Conservation (phyloP, 2,329 filamentous ascomycete genomes). For the Xylaria sp. region DNA sequence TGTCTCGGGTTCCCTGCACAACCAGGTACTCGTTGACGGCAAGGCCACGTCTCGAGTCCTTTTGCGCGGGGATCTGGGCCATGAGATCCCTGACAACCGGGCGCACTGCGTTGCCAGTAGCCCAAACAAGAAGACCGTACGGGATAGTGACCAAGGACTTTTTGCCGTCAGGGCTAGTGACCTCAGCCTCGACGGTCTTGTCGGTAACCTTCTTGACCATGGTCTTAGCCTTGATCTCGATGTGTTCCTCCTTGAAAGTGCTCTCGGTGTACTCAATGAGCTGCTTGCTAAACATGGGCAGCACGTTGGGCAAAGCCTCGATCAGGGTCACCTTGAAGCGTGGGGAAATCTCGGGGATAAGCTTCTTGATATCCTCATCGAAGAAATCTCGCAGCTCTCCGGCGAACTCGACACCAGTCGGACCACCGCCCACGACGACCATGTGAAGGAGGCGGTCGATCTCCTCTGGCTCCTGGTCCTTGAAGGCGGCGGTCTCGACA, state of each 20-base stretch:
- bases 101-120: slow-evolving; percentile 92
- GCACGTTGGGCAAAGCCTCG: slow-evolving; percentile 92
- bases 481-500: slow-evolving; percentile 97
- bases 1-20: slow-evolving; percentile 93
- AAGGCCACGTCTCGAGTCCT: slow-evolving; percentile 90
- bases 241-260: slow-evolving; percentile 98
- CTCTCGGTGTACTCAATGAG: slow-evolving; percentile 99
- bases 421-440: slow-evolving; percentile 92
- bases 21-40: slow-evolving; percentile 99
- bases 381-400: slow-evolving; percentile 99
- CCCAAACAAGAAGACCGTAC: slow-evolving; percentile 96
- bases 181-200: slow-evolving; percentile 89
- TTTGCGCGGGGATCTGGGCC: slow-evolving; percentile 88
- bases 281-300: slow-evolving; percentile 98
- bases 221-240: slow-evolving; percentile 96
- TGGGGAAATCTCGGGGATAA: slow-evolving; percentile 91
- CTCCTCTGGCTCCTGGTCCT: slow-evolving; percentile 87
- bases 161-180: slow-evolving; percentile 77
- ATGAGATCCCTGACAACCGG: slow-evolving; percentile 91
- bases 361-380: slow-evolving; percentile 96
- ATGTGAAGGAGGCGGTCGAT: slow-evolving; percentile 95
- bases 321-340: slow-evolving; percentile 98
- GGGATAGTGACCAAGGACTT: slow-evolving; percentile 83
- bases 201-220: slow-evolving; percentile 98
- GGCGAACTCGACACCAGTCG: slow-evolving; percentile 97